Evolutionary conservation across 192 early-diverging fungal species (phyloP).

Genomic region (Rhizoclosmatium globosum): DNA sequence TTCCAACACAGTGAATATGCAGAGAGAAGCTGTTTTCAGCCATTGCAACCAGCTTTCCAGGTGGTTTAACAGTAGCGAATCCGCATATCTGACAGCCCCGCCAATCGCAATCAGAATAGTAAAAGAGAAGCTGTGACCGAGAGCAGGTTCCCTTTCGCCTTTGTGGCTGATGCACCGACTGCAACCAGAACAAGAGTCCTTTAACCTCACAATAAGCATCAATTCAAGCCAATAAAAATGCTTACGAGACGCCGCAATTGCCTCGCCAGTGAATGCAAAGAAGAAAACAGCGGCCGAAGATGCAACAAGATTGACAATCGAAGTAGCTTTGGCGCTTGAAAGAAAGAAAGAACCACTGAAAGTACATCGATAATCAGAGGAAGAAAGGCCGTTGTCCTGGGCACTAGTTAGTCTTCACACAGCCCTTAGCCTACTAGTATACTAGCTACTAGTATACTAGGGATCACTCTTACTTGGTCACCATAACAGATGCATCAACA

Average conservation of each 20-base stretch:
- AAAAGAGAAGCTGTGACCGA: background rate
- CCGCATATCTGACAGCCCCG: background rate
- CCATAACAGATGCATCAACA: background rate
- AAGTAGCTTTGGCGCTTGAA: background rate
- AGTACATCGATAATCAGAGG: slow-evolving; percentile 15
- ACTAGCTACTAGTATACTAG: no score
- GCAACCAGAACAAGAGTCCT: background rate
- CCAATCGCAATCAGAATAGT: slow-evolving; percentile 11
- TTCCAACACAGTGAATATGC: slow-evolving; percentile 16
- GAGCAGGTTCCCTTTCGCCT: background rate
- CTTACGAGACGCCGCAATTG: slow-evolving; percentile 17
- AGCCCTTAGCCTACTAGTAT: no score
- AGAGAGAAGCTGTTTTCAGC: background rate
- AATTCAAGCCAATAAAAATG: slow-evolving; percentile 4
- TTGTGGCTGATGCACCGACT: background rate
- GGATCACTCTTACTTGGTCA: background rate
- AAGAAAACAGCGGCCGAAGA: background rate
- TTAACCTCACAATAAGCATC: background rate
- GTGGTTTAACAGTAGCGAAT: slow-evolving; percentile 10
- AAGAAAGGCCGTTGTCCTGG: slow-evolving; percentile 9
- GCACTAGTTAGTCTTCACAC: background rate
- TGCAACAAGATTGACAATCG: background rate
- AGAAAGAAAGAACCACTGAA: background rate
- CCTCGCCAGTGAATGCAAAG: slow-evolving; percentile 1
- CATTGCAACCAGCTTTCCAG: slow-evolving; percentile 13